phyloP scores from a whole-genome alignment of 73 alveolate genomes.

The Tetrahymena malaccensis region DNA sequence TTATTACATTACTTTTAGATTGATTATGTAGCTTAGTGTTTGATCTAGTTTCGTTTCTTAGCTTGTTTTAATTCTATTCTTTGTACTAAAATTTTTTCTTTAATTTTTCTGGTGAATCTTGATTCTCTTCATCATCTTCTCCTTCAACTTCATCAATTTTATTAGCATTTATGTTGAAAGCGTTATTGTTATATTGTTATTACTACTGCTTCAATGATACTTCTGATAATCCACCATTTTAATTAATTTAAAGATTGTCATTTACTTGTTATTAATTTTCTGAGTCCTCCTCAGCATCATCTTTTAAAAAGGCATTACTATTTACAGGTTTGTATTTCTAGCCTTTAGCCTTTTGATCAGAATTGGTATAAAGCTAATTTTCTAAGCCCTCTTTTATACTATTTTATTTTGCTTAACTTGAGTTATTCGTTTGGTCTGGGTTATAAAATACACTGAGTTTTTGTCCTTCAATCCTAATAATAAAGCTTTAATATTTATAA shows the following conservation, averaged over 20 bases:
- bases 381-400: background rate
- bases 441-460: background rate
- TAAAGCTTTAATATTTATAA: no score
- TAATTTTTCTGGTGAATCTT: background rate
- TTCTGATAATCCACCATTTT: background rate
- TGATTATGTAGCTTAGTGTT: background rate
- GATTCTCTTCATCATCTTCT: background rate
- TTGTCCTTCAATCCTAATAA: background rate
- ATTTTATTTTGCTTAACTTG: background rate
- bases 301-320: background rate
- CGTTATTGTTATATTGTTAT: background rate
- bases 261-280: background rate
- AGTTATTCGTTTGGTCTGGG: background rate
- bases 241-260: background rate
- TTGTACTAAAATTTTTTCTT: background rate
- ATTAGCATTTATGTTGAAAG: background rate
- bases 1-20: background rate
- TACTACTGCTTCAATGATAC: background rate
- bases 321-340: background rate
- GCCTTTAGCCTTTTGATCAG: background rate
- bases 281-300: background rate
- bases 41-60: background rate
- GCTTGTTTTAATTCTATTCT: background rate
- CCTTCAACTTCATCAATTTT: background rate
- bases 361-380: background rate